Conservation (phyloP, 805 yeast species). For the Candida ortonii region DNA sequence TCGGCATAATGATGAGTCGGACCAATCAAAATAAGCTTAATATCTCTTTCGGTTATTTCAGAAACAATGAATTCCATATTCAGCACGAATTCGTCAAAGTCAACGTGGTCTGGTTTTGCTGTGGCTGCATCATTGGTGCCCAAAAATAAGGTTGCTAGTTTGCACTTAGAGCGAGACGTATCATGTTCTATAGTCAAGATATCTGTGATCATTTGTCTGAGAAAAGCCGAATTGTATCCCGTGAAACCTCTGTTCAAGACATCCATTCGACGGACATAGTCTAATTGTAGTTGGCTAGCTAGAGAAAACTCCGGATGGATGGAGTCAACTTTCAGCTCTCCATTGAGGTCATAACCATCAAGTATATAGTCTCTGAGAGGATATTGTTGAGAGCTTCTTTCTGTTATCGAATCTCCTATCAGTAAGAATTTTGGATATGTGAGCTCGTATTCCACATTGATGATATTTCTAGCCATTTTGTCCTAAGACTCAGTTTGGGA, state of each 20-base stretch:
- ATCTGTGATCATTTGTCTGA: conserved; percentile 44
- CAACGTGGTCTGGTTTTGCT: conserved; percentile 50
- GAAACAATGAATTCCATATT: conserved; percentile 47
- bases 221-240: conserved; percentile 72
- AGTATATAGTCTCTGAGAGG: conserved; percentile 20
- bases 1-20: conserved; percentile 54
- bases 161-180: conserved; percentile 18
- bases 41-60: conserved; percentile 36
- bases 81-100: conserved; percentile 43
- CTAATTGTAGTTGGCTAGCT: conserved; percentile 25
- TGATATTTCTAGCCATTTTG: conserved; percentile 17
- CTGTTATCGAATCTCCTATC: conserved; percentile 33
- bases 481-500: not conserved
- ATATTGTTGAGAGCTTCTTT: conserved; percentile 23
- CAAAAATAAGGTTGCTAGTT: conserved; percentile 33
- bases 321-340: not conserved
- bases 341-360: conserved; percentile 18
- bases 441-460: conserved; percentile 18
- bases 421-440: conserved; percentile 23
- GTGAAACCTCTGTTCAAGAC: conserved; percentile 68
- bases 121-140: conserved; percentile 74
- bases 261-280: conserved; percentile 59
- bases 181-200: conserved; percentile 48
- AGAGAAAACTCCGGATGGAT: conserved; percentile 17
- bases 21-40: conserved; percentile 56